Evolutionary conservation across 1,284 basidiomycete genomes (phyloP), one percentile per base, ranked within the genome.

Genomic region (Trichosporon sp.): DNA sequence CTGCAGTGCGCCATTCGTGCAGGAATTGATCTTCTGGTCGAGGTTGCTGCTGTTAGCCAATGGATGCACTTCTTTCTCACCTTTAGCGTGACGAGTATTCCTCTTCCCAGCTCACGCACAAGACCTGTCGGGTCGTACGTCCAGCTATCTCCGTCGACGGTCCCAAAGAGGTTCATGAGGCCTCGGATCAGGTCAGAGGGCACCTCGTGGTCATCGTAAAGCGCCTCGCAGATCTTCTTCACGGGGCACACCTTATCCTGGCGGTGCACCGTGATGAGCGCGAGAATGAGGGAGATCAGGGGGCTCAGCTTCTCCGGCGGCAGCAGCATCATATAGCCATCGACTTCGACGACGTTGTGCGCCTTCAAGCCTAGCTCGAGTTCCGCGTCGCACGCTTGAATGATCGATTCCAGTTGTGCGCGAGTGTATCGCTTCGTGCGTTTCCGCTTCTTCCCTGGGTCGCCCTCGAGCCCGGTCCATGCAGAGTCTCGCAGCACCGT

Each of bases 381-480:
- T 73, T 93, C 90, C 0, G 72, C 78, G 65, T 91, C 87, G 74
- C 90, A 92, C 4, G 91, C 89, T 74, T 94, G 92, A 10, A 94
- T 84, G 56, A 86, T 83, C 9, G 78, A 78, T 64, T 82, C 82
- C 1, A 89, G 86, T 60, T 88, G 85, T 9, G 85, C 82, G 67
- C 88, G 87, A 11, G 84, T 86, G 69, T 85, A 74, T 76, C 72
- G 78, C 73, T 71, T 79, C 79, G 19, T 40, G 44, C 60, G 58
- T 25, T 65, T 61, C 25, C 40, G 62, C 72, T 40, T 70, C 62
- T 14, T 32, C 40, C 32, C 62, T 40, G 13, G 36, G 56, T 74
- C 68, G 56, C 65, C 68, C 65, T 86, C 83, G 33, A 84, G 77
- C 9, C 83, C 81, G 2, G 78, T 74, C 76, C 91, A 94, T 62